Conservation (phyloP, 768 basidiomycete species). For the Dacryopinax spathularia region DNA sequence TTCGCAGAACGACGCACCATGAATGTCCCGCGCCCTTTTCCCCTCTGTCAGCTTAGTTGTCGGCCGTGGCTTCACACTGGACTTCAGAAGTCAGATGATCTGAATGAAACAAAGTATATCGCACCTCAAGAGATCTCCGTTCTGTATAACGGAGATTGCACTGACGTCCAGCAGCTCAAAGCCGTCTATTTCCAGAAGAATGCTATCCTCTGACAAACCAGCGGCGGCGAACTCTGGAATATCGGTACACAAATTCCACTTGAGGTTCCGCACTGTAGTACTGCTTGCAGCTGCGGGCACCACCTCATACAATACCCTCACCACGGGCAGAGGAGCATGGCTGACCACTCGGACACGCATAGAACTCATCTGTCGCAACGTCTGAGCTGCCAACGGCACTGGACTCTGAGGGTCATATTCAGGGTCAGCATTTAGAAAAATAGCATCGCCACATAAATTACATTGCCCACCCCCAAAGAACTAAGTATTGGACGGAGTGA, state of each 20-base stretch:
- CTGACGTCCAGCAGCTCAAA: constrained; percentile 7
- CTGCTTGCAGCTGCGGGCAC: background rate
- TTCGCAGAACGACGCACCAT: background rate
- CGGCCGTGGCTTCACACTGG: background rate
- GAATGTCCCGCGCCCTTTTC: background rate
- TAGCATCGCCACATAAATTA: background rate
- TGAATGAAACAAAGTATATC: background rate
- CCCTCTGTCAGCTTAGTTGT: background rate
- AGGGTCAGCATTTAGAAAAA: too few species aligned
- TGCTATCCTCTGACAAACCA: background rate
- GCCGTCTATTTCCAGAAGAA: constrained; percentile 6
- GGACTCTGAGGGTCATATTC: too few species aligned
- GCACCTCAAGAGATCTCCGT: constrained; percentile 5
- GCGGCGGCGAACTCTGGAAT: background rate
- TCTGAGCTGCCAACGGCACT: background rate
- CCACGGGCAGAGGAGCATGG: background rate
- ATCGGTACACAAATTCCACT: background rate
- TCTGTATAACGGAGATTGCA: background rate
- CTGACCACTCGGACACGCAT: background rate
- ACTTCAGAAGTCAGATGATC: background rate
- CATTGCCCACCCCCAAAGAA: background rate
- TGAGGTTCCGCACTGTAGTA: background rate
- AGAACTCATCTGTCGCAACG: background rate
- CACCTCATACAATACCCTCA: background rate
- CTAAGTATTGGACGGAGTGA: background rate